Percentiles rank a stretch among this genome's conserved stretches.
Conservation (phyloP, 2,329 filamentous ascomycete genomes). For the Alternaria incomplexa region DNA sequence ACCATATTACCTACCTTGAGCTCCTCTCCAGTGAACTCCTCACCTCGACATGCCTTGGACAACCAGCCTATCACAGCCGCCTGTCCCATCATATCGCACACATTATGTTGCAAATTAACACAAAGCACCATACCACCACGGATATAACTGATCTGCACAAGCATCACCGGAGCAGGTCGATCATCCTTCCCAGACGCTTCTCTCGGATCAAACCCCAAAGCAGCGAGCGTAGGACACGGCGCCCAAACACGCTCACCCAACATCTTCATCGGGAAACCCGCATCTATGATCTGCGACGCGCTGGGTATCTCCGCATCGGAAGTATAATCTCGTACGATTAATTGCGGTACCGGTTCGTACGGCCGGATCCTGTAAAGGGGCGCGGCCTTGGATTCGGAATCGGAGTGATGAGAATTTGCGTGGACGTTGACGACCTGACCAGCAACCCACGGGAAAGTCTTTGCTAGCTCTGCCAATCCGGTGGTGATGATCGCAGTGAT, state of each 20-base stretch:
- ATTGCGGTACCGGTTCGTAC: conserved; percentile 35
- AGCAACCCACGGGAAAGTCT: conserved; percentile 56
- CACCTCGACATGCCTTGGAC: conserved; percentile 56
- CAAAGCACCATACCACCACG: conserved; percentile 58
- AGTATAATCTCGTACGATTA: conserved; percentile 55
- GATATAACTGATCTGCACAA: conserved; percentile 59
- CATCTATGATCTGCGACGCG: conserved; percentile 47
- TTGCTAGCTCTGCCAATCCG: conserved; percentile 40
- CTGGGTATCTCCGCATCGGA: conserved; percentile 45
- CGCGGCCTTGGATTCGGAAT: conserved; percentile 19
- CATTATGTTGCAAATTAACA: conserved; percentile 56
- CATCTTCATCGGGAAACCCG: conserved; percentile 56
- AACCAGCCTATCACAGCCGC: conserved; percentile 56
- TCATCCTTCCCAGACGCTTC: conserved; percentile 20
- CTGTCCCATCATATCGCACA: conserved; percentile 60
- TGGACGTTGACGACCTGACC: conserved; percentile 42
- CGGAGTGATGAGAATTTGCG: conserved; percentile 36
- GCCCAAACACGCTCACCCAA: conserved; percentile 55
- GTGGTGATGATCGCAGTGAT: conserved; percentile 10
- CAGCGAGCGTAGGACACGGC: conserved; percentile 49
- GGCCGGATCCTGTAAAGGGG: conserved; percentile 52
- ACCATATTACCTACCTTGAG: conserved; percentile 51
- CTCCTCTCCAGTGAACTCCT: conserved; percentile 57
- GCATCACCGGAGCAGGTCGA: conserved; percentile 49
- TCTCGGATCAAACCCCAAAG: conserved; percentile 12